A percentile compares a stretch with the other conserved stretches of the same genome.
These are phyloP conservation scores for Luvunga scandens DNA, from an alignment of 345 rosid genomes.

Conservation along the genomic window DNA sequence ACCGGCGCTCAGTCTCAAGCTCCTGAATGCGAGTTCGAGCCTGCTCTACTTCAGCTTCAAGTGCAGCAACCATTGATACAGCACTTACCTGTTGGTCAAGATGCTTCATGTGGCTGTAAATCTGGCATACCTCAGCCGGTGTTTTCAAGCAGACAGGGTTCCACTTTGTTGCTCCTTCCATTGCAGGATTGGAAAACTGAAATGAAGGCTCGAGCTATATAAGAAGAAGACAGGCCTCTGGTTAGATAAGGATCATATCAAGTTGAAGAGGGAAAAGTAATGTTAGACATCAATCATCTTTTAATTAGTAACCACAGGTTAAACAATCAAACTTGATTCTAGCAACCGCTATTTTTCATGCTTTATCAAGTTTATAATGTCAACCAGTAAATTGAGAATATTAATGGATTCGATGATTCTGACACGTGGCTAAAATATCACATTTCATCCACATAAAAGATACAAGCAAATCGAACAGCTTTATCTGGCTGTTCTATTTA, in stretches of 20 bases:
- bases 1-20: conserved; percentile 65
- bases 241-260: conserved; percentile 9
- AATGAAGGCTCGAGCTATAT: conserved; percentile 55
- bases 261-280: not conserved
- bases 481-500: too few relatives aligned
- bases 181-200: conserved; percentile 55
- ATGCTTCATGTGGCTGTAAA: conserved; percentile 39
- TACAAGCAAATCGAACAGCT: too few relatives aligned
- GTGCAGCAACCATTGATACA: conserved; percentile 55
- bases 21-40: conserved; percentile 56
- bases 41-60: conserved; percentile 65
- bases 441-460: too few relatives aligned
- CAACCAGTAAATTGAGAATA: too few relatives aligned
- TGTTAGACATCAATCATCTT: not conserved
- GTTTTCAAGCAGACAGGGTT: conserved; percentile 53
- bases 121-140: conserved; percentile 46
- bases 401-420: too few relatives aligned
- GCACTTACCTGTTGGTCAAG: conserved; percentile 58
- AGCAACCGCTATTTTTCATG: too few relatives aligned
- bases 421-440: too few relatives aligned
- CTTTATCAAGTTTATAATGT: too few relatives aligned
- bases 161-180: conserved; percentile 92
- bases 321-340: too few relatives aligned
- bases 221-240: conserved; percentile 9
- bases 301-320: too few relatives aligned